A percentile compares a stretch with the other conserved stretches of the same genome.
phyloP scores from a whole-genome alignment of 371 early-diverging fungal genomes.

The Mortierella sp. region DNA sequence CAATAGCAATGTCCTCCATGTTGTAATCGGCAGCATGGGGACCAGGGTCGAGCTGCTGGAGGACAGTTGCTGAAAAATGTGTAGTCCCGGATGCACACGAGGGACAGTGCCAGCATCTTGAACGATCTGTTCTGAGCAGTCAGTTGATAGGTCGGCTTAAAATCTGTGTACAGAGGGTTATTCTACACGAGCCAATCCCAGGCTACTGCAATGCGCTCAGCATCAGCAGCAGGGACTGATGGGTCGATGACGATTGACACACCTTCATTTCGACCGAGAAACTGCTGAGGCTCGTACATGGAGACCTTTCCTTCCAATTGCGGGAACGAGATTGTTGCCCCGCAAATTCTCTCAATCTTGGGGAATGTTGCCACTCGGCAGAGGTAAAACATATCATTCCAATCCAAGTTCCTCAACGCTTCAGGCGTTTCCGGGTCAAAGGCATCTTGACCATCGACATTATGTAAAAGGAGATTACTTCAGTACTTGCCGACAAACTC shows the following conservation, averaged over 20 bases:
- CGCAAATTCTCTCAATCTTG: neutral
- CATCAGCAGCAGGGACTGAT: neutral
- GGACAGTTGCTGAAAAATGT: too few species aligned
- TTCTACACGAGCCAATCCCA: slow-evolving; percentile 4
- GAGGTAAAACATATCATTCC: neutral
- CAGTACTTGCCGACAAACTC: neutral
- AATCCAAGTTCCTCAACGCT: neutral
- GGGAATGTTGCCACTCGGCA: neutral
- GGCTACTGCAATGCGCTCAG: neutral
- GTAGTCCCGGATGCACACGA: too few species aligned
- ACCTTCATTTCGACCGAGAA: slow-evolving; percentile 1
- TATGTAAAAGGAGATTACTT: neutral
- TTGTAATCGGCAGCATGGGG: slow-evolving; percentile 5
- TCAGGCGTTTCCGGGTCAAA: neutral
- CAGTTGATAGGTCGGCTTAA: too few species aligned
- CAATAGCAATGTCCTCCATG: neutral
- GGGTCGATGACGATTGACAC: neutral
- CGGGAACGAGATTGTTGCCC: neutral
- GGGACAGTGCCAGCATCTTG: too few species aligned
- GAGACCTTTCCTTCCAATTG: slow-evolving; percentile 7
- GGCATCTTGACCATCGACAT: neutral
- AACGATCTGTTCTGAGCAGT: too few species aligned
- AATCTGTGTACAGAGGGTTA: too few species aligned
- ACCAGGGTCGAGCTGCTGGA: slow-evolving; percentile 3
- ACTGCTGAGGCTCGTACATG: neutral